Percentiles rank a stretch among this genome's conserved stretches.
Evolutionary conservation across 2,329 filamentous ascomycete species (phyloP).

Genomic region (Colletotrichum trifolii): DNA sequence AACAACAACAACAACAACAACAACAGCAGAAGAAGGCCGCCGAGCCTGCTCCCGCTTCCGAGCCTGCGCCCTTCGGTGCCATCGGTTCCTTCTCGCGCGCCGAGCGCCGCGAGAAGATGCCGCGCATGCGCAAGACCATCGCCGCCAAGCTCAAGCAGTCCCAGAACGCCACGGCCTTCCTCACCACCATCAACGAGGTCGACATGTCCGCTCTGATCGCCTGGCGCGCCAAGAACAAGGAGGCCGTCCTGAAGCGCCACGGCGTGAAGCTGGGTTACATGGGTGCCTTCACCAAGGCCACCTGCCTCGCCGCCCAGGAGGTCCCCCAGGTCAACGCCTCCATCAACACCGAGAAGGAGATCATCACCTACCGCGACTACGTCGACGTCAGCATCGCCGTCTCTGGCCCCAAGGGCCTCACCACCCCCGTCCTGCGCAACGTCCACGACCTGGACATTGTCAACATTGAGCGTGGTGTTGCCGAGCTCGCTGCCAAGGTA

Average conservation of each 20-base stretch:
- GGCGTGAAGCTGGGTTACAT: constrained; percentile 71
- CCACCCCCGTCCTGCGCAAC: constrained; percentile 80
- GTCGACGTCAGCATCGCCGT: constrained; percentile 80
- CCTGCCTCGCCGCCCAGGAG: constrained; percentile 73
- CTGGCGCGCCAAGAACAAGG: constrained; percentile 73
- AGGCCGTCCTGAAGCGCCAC: constrained; percentile 44
- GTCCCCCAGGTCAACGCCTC: constrained; percentile 78
- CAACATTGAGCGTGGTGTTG: constrained; percentile 64
- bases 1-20: constrained; percentile 10
- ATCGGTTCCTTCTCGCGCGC: constrained; percentile 29
- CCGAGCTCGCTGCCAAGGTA: constrained; percentile 72
- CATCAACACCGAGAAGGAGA: constrained; percentile 66
- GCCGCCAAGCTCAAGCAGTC: constrained; percentile 75
- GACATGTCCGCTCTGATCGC: constrained; percentile 74
- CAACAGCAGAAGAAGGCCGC: constrained; percentile 19
- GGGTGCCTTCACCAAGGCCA: constrained; percentile 80
- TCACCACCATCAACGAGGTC: constrained; percentile 66
- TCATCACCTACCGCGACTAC: constrained; percentile 68
- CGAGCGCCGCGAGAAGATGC: constrained; percentile 50
- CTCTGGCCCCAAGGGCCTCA: constrained; percentile 76
- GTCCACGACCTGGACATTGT: constrained; percentile 59
- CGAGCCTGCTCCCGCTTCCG: constrained; percentile 6
- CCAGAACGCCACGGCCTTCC: constrained; percentile 74
- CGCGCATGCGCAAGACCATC: constrained; percentile 81
- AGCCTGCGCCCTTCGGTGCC: constrained; percentile 19